Percentiles rank a stretch among this genome's conserved stretches.
These are phyloP conservation scores for Termitomyces sp. DNA, from an alignment of 1,284 basidiomycete species.

Conservation along the genomic window DNA sequence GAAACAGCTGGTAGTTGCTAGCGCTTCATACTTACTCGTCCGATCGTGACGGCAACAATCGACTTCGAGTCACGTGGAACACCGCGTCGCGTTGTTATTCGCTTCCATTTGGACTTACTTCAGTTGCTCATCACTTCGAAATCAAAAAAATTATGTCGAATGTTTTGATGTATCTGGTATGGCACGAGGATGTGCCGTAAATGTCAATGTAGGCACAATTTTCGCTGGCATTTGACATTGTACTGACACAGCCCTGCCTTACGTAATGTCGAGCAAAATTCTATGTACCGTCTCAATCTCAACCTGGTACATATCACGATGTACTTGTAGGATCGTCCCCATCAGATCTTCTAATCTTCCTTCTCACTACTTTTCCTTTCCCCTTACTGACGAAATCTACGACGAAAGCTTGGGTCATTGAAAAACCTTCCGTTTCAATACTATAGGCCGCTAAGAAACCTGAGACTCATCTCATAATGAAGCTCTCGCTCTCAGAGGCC, in stretches of 20 bases:
- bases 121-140: no score
- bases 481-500: constrained; percentile 37
- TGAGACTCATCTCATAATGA: constrained; percentile 25
- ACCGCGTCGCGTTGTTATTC: no score
- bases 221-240: no score
- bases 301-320: not conserved
- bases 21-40: no score
- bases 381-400: not conserved
- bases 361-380: not conserved
- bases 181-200: no score
- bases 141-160: no score
- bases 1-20: no score
- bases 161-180: not conserved
- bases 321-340: not conserved
- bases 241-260: not conserved
- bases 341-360: not conserved
- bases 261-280: constrained; percentile 1
- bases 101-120: no score
- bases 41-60: no score
- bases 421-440: no score
- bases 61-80: no score
- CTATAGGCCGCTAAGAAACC: not conserved
- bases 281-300: not conserved
- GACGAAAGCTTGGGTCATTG: not conserved
- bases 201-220: no score